Conservation (phyloP, 2,329 filamentous ascomycete genomes). For the Neonectria sp. region DNA sequence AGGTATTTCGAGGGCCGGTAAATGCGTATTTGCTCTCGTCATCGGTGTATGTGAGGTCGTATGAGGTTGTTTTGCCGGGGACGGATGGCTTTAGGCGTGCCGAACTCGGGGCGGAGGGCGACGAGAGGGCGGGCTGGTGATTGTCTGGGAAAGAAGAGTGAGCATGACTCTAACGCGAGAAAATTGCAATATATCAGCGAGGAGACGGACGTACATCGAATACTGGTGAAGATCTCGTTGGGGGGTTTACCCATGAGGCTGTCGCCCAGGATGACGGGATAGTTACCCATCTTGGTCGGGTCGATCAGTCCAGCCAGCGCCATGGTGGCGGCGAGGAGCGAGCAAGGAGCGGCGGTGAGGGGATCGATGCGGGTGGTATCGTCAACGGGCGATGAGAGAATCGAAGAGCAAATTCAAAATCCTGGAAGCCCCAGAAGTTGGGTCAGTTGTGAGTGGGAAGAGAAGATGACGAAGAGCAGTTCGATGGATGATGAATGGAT, state of each 20-base stretch:
- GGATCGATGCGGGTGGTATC: not conserved
- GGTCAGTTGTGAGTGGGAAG: not conserved
- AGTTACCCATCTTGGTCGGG: slow-evolving; percentile 73
- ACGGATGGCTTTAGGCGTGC: slow-evolving; percentile 68
- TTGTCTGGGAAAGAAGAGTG: slow-evolving; percentile 64
- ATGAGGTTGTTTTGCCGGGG: slow-evolving; percentile 65
- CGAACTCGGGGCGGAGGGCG: slow-evolving; percentile 62
- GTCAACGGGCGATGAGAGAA: not conserved
- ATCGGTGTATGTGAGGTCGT: slow-evolving; percentile 70
- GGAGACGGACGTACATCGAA: slow-evolving; percentile 67
- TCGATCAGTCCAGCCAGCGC: slow-evolving; percentile 63
- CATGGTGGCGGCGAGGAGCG: slow-evolving; percentile 38
- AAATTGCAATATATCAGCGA: not conserved
- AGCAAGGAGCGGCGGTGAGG: slow-evolving; percentile 8
- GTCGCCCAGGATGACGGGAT: slow-evolving; percentile 76
- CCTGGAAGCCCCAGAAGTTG: not conserved
- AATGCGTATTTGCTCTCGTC: slow-evolving; percentile 72
- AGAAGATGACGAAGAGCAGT: not conserved
- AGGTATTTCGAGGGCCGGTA: slow-evolving; percentile 70
- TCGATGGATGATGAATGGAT: slow-evolving; percentile 4
- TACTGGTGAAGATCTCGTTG: slow-evolving; percentile 72
- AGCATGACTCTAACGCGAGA: not conserved
- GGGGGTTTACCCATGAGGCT: slow-evolving; percentile 69
- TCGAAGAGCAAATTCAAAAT: not conserved
- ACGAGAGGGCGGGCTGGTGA: slow-evolving; percentile 70